A percentile compares a stretch with the other conserved stretches of the same genome.
Evolutionary conservation across 140 eudicot species (phyloP).

Genomic region (Anethum foeniculum): DNA sequence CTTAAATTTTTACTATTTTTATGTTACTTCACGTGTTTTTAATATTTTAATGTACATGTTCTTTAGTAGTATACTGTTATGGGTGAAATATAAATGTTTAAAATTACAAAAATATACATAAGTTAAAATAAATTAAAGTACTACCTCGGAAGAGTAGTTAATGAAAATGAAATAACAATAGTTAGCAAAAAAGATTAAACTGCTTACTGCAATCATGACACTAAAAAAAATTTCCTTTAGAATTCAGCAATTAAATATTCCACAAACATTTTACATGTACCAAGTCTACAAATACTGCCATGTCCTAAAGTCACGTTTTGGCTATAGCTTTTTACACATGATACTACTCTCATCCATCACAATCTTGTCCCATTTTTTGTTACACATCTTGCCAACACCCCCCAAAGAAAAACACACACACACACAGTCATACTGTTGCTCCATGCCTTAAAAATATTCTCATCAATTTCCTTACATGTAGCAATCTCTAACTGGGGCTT

Average conservation of each 20-base stretch:
- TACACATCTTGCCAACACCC: background rate
- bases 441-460: background rate
- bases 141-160: background rate
- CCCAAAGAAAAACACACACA: too few relatives aligned
- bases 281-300: background rate
- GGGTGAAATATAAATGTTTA: background rate
- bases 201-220: background rate
- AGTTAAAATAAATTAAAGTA: background rate
- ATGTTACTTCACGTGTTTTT: background rate
- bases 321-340: constrained; percentile 7
- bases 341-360: constrained; percentile 5
- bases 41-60: background rate
- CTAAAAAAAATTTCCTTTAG: background rate
- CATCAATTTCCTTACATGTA: background rate
- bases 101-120: background rate
- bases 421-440: too few relatives aligned
- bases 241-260: background rate
- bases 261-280: background rate
- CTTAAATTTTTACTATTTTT: background rate
- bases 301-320: background rate
- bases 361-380: constrained; percentile 5
- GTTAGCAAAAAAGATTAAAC: background rate
- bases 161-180: background rate
- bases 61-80: too few relatives aligned
- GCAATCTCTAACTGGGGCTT: background rate